Conservation (phyloP, 352 stramenopile species). For the Phytophthora syringae region DNA sequence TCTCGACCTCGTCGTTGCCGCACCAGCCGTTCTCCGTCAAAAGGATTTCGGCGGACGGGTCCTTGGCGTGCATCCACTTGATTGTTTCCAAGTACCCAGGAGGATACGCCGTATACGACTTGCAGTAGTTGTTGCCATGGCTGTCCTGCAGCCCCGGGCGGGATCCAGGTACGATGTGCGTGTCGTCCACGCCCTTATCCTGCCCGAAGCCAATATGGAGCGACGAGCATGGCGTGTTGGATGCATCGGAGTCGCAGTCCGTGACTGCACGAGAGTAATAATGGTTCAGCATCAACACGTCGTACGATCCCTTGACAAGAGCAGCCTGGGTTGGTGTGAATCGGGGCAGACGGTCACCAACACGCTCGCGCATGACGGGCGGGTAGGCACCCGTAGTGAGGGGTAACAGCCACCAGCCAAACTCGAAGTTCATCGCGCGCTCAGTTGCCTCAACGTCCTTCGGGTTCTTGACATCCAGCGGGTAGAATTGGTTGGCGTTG, state of each 20-base stretch:
- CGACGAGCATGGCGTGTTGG: conserved; percentile 36
- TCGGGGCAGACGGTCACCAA: conserved; percentile 74
- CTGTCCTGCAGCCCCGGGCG: conserved; percentile 40
- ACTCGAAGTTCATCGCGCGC: conserved; percentile 86
- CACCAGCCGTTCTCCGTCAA: conserved; percentile 41
- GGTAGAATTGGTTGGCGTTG: conserved; percentile 77
- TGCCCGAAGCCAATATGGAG: conserved; percentile 31
- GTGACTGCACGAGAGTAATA: conserved; percentile 70
- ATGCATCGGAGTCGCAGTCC: conserved; percentile 40
- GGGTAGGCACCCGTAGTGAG: conserved; percentile 93
- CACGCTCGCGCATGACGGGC: conserved; percentile 79
- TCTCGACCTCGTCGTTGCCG: conserved; percentile 31
- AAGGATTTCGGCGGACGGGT: conserved; percentile 32
- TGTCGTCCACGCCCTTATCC: conserved; percentile 49
- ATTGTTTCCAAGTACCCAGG: conserved; percentile 44
- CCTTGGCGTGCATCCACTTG: conserved; percentile 45
- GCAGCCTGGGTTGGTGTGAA: conserved; percentile 84
- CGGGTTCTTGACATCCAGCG: conserved; percentile 59
- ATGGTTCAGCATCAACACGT: conserved; percentile 95
- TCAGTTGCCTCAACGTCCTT: conserved; percentile 61
- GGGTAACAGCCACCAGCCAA: conserved; percentile 91
- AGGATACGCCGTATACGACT: conserved; percentile 36
- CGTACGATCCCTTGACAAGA: conserved; percentile 77
- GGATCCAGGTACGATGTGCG: conserved; percentile 51
- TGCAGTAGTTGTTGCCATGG: conserved; percentile 42